Conservation (phyloP, 306 rosid species). For the Trifolium pratense region DNA sequence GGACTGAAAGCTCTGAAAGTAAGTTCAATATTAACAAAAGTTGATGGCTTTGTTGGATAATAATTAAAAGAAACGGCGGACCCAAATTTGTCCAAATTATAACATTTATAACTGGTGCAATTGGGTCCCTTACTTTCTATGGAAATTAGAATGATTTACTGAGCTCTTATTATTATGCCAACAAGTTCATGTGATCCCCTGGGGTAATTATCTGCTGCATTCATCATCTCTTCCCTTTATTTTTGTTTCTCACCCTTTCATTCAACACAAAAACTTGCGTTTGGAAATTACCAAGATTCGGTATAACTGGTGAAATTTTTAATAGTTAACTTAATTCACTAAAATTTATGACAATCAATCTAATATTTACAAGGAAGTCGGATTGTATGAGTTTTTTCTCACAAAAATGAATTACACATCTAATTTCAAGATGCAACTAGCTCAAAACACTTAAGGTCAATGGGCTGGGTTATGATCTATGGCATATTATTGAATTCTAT, state of each 20-base stretch:
- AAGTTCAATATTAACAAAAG: conserved; percentile 27
- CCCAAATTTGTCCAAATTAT: not conserved
- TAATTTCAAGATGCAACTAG: conserved; percentile 16
- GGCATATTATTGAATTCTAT: conserved; percentile 24
- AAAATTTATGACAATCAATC: too few species aligned
- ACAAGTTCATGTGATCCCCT: too few species aligned
- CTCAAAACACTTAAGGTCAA: conserved; percentile 19
- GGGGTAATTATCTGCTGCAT: too few species aligned
- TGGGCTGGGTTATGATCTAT: not conserved
- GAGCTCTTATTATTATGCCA: too few species aligned
- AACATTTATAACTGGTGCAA: not conserved
- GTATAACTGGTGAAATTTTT: too few species aligned
- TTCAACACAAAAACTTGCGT: too few species aligned
- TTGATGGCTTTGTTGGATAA: not conserved
- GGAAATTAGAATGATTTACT: not conserved
- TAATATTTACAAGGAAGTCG: too few species aligned
- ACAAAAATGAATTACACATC: not conserved
- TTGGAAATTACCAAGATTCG: too few species aligned
- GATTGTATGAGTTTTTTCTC: too few species aligned
- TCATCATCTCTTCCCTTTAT: too few species aligned
- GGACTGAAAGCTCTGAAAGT: conserved; percentile 14
- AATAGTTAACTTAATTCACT: too few species aligned
- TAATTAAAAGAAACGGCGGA: conserved; percentile 30
- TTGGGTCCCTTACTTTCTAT: not conserved
- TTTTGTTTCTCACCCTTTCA: too few species aligned